Percentiles rank a stretch among this genome's conserved stretches.
These are phyloP conservation scores for Xylariales sp. DNA, from an alignment of 2,329 filamentous ascomycete species.

Conservation along the genomic window DNA sequence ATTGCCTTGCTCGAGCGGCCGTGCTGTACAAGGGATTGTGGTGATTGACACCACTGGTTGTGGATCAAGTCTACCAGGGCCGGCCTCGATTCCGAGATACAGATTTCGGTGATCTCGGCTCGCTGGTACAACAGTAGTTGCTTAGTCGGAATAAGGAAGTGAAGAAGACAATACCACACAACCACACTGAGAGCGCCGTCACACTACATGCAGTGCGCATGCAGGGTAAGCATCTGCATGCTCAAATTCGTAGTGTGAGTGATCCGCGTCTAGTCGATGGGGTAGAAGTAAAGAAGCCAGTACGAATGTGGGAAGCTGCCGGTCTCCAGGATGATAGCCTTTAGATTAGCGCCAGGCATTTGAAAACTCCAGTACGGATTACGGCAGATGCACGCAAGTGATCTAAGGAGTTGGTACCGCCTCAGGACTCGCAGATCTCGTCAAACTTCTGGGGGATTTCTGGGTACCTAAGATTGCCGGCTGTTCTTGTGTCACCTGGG, in stretches of 20 bases:
- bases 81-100: slow-evolving; percentile 6
- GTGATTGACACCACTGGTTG: not conserved
- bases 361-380: no score
- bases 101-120: slow-evolving; percentile 10
- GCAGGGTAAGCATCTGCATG: slow-evolving; percentile 2
- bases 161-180: not conserved
- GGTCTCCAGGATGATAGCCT: no score
- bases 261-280: no score
- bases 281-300: not conserved
- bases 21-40: not conserved
- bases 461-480: no score
- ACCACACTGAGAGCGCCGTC: not conserved
- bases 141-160: slow-evolving; percentile 2
- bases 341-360: no score
- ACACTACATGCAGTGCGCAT: slow-evolving; percentile 5
- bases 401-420: no score
- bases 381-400: no score
- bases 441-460: no score
- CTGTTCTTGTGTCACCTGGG: no score
- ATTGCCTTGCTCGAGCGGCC: slow-evolving; percentile 3
- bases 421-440: no score
- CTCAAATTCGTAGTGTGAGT: no score
- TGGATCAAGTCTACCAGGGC: slow-evolving; percentile 1
- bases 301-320: slow-evolving; percentile 3
- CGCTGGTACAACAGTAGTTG: not conserved